Evolutionary conservation across 441 rosid species (phyloP).

Genomic region (Monsonia emarginata): DNA sequence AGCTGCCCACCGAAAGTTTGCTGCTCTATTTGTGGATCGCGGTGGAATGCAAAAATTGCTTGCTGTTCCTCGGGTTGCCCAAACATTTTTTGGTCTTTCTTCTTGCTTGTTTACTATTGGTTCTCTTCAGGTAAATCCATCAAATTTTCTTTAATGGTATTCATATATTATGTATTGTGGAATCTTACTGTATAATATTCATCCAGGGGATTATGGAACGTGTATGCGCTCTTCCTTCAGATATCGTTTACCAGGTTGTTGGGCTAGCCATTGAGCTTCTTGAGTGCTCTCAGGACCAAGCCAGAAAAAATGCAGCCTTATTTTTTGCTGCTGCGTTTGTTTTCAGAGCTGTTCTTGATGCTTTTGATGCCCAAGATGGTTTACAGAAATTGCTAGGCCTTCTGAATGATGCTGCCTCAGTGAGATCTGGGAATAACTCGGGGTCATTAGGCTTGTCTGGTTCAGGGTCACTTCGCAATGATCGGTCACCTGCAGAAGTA

Average conservation of each 20-base stretch:
- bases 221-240: slow-evolving; percentile 87
- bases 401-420: slow-evolving; percentile 75
- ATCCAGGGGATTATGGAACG: slow-evolving; percentile 96
- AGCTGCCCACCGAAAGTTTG: slow-evolving; percentile 95
- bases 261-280: slow-evolving; percentile 83
- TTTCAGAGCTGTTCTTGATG: slow-evolving; percentile 89
- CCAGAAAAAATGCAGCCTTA: slow-evolving; percentile 80
- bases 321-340: slow-evolving; percentile 95
- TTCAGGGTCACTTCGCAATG: slow-evolving; percentile 47
- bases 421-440: slow-evolving; percentile 81
- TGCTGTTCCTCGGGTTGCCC: slow-evolving; percentile 62
- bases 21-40: slow-evolving; percentile 94
- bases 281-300: slow-evolving; percentile 74
- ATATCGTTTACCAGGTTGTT: slow-evolving; percentile 68
- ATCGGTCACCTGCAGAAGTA: slow-evolving; percentile 73
- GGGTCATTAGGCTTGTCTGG: slow-evolving; percentile 35
- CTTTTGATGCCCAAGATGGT: slow-evolving; percentile 87
- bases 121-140: slow-evolving; percentile 67
- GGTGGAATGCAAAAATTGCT: slow-evolving; percentile 94
- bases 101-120: slow-evolving; percentile 85
- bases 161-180: slow-evolving; percentile 8
- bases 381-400: slow-evolving; percentile 72
- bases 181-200: slow-evolving; percentile 13
- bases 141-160: slow-evolving; percentile 4
- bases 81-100: slow-evolving; percentile 78